Evolutionary conservation across 306 rosid species (phyloP), one percentile per base, ranked within the genome.

Genomic region (Prunus armeniaca): DNA sequence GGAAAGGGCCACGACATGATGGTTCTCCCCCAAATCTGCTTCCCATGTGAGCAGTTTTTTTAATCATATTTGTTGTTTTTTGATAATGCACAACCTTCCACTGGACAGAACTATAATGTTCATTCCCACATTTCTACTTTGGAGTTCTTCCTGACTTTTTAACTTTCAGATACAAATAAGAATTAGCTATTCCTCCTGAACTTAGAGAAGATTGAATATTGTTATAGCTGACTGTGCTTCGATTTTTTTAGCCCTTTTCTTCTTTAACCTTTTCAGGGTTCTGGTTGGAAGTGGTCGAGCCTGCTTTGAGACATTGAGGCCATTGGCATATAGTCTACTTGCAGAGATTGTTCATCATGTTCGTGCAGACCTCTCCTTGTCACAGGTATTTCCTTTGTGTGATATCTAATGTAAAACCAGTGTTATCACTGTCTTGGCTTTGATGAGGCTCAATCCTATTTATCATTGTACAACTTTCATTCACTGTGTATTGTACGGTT

Each of bases 281-380:
- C 86, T 96, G 65, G 98, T 96, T 75, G 99, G 99, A 80, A 86
- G 93, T 73, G 99, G 99, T 57, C 88, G 97, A 62, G 98, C 99
- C 61, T 96, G 99, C 93, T 96, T 92, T 80, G 99, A 96, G 89
- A 89, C 98, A 2, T 78, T 92, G 86, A 87, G 99, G 76, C 99
- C 99, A 56, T 82, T 96, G 88, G 99, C 99, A 78, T 96, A 92
- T 80, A 96, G 98, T 87, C 87, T 96, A 78, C 86, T 96, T 72
- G 99, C 99, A 71, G 99, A 92, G 88, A 96, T 96, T 81, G 99
- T 96, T 78, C 99, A 96, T 85, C 98, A 96, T 89, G 99, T 96
- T 90, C 91, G 99, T 64, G 89, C 67, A 11, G 97, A 96, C 78
- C 96, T 96, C 72, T 88, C 97, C 63, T 83, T 96, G 80, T 77